Evolutionary conservation across 192 early-diverging fungal species (phyloP), one percentile per base, ranked within the genome.

Genomic region (Helicostylum pulchrum): DNA sequence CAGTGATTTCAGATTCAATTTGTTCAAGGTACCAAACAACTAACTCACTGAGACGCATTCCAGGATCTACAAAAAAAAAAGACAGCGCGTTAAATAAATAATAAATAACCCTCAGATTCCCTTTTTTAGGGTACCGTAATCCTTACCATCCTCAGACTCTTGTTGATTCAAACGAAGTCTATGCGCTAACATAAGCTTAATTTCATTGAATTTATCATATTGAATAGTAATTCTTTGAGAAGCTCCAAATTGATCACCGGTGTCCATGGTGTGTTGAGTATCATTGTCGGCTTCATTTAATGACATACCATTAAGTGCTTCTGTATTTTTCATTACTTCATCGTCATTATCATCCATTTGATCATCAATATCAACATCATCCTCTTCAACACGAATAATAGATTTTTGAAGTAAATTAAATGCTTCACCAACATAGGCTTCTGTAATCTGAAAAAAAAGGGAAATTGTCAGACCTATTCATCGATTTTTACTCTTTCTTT

Each of bases 381-480:
- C 90, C 78, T 88, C 85, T 66, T 91, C 86, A 6, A 94, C 84
- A 4, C 84, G 86, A 53, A 98, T 89, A 54, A 98, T 98, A 2
- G 95, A 97, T 43, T 90, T 89, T 36, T 88, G 83, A 48, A 98
- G 70, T 20, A 98, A 82, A 44, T 86, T 79, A 52, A 88, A 84
- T 2, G 96, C 96, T 75, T 97, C 94, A 26, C 80, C 78, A 23
- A 95, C 93, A 73, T 91, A 91, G 1, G 72, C 77, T 11, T 85
- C 74, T 0, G 77, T 85, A 36, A 98, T 88, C 82, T 83, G 32
- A 26, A 32, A 46, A 26, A 32, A 46, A 47, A 19, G 8, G 26
- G 2, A 26, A 44, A 4, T n/a, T n/a, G 21, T 52, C 10, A 42
- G 7, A 57, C 7, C 30, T 30, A 5, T 58, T 14, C 11, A 26